Evolutionary conservation across 352 stramenopile genomes (phyloP), one percentile per base, ranked within the genome.

Genomic region (Chrysophaeum taylorii): DNA sequence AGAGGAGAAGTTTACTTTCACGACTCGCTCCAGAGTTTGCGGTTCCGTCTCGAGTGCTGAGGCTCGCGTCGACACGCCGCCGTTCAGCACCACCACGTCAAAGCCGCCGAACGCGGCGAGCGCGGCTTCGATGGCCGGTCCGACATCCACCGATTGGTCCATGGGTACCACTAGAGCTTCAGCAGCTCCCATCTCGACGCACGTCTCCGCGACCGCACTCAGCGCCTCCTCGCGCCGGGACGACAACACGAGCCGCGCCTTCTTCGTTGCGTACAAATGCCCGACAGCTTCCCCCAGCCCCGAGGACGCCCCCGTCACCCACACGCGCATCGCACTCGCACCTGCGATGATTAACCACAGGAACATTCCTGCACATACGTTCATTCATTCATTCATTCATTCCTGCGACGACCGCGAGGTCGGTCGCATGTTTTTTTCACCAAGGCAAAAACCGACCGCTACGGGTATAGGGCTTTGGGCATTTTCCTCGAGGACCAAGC

Each of bases 241-340:
- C 35, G 70, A 76, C 14, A 76, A 36, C 15, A 75, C 42, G 0
- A 76, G 42, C 23, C 48, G 29, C 16, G 69, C 69, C 23, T 64
- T 64, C 7, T 42, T 27, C 2, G 7, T 23, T 21, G 68, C 48
- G 53, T 54, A 71, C n/a, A 14, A 37, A 16, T 64, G 27, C 1
- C 54, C 69, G 18, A 76, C 1, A 18, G 60, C 72, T 48, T 76
- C 72, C 7, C 72, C 72, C 23, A 76, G 70, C 15, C 72, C 72
- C 15, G n/a, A 68, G 15, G 53, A 72, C 2, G 72, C 72, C 39
- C 72, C 72, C 15, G 70, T 62, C 7, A 76, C 70, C 69, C 69
- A 76, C 21, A 76, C 72, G 16, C 29, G 23, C 63, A n/a, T n/a
- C n/a, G n/a, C n/a, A n/a, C n/a, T n/a, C n/a, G n/a, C n/a, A n/a